Evolutionary conservation across 306 rosid genomes (phyloP).

Genomic region (Malus sylvestris): DNA sequence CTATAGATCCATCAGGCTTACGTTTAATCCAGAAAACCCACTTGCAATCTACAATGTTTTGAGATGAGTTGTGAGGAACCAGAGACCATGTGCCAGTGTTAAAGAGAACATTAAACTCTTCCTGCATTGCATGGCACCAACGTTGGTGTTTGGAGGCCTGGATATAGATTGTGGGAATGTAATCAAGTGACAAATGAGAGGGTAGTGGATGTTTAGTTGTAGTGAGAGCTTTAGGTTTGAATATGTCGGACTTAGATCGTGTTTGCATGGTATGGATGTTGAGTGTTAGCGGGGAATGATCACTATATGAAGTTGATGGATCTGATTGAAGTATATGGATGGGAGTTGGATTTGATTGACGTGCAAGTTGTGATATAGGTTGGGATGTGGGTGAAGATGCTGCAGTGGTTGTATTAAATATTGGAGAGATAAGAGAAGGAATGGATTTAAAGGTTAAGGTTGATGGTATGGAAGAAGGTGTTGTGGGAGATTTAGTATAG

Average conservation of each 20-base stretch:
- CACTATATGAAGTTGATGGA: too few relatives aligned
- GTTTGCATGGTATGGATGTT: not conserved
- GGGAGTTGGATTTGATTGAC: too few relatives aligned
- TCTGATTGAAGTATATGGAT: too few relatives aligned
- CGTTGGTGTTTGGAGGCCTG: too few relatives aligned
- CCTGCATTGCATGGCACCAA: not conserved
- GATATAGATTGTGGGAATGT: too few relatives aligned
- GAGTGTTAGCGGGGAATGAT: not conserved
- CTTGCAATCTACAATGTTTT: too few relatives aligned
- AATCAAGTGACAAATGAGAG: not conserved
- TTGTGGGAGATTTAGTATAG: too few relatives aligned
- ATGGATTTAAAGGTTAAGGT: too few relatives aligned
- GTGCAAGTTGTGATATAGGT: too few relatives aligned
- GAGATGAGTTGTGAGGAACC: not conserved
- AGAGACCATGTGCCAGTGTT: not conserved
- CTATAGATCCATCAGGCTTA: too few relatives aligned
- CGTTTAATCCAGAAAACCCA: not conserved
- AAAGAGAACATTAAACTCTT: not conserved
- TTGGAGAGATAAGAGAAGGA: not conserved
- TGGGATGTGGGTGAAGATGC: not conserved
- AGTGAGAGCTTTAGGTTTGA: not conserved
- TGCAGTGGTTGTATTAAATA: not conserved
- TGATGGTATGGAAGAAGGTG: not conserved
- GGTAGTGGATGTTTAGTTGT: not conserved
- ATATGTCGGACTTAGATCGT: not conserved